Evolutionary conservation across 345 rosid species (phyloP), one percentile per base, ranked within the genome.

Genomic region (Pugionium cornutum): DNA sequence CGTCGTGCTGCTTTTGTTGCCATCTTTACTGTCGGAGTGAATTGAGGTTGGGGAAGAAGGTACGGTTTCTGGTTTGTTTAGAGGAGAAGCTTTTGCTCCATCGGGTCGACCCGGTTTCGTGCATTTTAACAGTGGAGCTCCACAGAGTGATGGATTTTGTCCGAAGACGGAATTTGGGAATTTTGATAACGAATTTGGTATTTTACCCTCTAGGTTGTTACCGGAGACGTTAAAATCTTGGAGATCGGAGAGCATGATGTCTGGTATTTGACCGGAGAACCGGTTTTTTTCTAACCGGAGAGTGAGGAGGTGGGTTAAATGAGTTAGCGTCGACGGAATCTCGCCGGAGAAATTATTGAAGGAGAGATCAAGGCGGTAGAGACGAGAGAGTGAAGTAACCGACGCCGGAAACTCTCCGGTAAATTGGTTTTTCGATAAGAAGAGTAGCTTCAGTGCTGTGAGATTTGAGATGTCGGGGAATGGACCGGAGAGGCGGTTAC

Each of bases 281-380:
- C 46, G 67, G 75, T 92, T 92, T 36, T 41, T 75, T 36, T 92
- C 89, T 18, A 89, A 79, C 61, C 91, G 83, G 11, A 87, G 85
- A 49, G 98, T 89, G 68, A 87, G 79, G 67, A 92, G 83, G 73
- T 86, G 92, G 7, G 88, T 78, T 79, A 86, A 81, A 11, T 44
- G 80, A 68, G 77, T 81, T 48, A 89, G 7, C 6, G 51, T 27
- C 7, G 48, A 34, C 7, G 94, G 96, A 54, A 92, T 53, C 72
- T 71, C 66, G n/a, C 98, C 94, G 53, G 89, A 81, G 62, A 92
- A 77, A 76, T 78, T 83, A 77, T 92, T 92, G 69, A 58, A 77
- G 9, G 98, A 87, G 74, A 92, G 91, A 81, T 89, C 95, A 53
- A 92, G 80, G 8, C 96, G 95, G 81, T 82, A 83, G 31, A 92